Evolutionary conservation across 768 basidiomycete species (phyloP).

Genomic region (Phanerochaete carnosa): DNA sequence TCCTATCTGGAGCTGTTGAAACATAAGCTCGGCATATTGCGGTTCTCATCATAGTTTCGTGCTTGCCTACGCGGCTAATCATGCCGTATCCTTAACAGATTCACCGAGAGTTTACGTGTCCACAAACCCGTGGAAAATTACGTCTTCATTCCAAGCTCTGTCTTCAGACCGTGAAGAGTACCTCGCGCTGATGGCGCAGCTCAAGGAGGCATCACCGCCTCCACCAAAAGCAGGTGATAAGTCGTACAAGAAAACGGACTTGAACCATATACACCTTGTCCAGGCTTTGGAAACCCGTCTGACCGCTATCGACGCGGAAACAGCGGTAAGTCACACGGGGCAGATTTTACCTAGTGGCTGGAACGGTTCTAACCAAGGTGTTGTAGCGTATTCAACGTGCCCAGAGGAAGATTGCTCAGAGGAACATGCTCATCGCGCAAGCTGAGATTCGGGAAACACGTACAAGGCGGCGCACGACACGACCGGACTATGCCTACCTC

Average conservation of each 20-base stretch:
- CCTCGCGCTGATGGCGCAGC: constrained; percentile 52
- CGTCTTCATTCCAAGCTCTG: constrained; percentile 69
- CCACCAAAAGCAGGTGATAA: constrained; percentile 44
- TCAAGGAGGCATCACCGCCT: constrained; percentile 50
- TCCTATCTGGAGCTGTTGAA: constrained; percentile 32
- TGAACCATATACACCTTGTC: constrained; percentile 59
- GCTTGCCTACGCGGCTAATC: constrained; percentile 13
- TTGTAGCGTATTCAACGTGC: constrained; percentile 67
- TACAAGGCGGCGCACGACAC: constrained; percentile 67
- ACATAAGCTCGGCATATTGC: constrained; percentile 40
- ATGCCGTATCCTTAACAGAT: constrained; percentile 45
- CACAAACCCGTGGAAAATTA: constrained; percentile 89
- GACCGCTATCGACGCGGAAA: constrained; percentile 64
- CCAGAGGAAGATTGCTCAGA: constrained; percentile 68
- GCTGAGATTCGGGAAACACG: constrained; percentile 78
- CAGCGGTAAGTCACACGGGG: constrained; percentile 54
- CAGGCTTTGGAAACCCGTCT: constrained; percentile 59
- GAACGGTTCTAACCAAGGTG: background rate
- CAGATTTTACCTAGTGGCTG: background rate
- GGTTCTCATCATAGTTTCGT: constrained; percentile 28
- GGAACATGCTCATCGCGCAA: constrained; percentile 61
- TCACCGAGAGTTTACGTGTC: constrained; percentile 82
- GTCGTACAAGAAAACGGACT: constrained; percentile 50
- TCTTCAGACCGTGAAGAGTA: constrained; percentile 77
- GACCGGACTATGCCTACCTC: constrained; percentile 80